These are phyloP conservation scores for Raphanus raphanistrum DNA, from an alignment of 345 rosid species.

Conservation along the genomic window DNA sequence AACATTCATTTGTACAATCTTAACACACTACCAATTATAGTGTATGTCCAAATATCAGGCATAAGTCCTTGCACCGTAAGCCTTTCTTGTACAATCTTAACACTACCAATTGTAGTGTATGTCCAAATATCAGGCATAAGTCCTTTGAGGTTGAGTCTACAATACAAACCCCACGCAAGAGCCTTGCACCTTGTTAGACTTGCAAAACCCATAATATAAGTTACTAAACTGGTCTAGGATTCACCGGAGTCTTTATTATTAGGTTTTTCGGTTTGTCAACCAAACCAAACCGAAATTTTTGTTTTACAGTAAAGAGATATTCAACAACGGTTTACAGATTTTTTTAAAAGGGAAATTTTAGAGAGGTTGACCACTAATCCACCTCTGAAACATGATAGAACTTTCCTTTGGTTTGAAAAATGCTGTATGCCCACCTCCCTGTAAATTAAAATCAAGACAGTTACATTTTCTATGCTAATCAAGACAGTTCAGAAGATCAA, in stretches of 20 bases:
- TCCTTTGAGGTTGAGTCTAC: background rate
- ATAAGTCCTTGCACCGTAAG: background rate
- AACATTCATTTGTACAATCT: constrained; percentile 6
- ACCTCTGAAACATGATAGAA: background rate
- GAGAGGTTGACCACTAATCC: background rate
- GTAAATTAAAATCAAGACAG: background rate
- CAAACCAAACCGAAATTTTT: too few relatives aligned
- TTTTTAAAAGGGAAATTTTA: background rate
- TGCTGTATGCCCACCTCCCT: background rate
- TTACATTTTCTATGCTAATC: background rate
- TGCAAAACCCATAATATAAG: too few relatives aligned
- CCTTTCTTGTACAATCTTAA: constrained; percentile 3
- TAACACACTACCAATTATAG: too few relatives aligned
- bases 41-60: too few relatives aligned
- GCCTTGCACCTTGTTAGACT: too few relatives aligned
- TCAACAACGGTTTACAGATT: too few relatives aligned
- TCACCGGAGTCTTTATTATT: too few relatives aligned
- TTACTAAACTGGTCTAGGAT: too few relatives aligned
- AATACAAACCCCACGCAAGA: background rate
- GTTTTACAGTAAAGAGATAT: too few relatives aligned
- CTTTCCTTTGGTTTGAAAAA: background rate
- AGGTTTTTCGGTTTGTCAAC: too few relatives aligned
- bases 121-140: background rate
- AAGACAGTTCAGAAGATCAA: background rate
- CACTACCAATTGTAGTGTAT: background rate